phyloP scores from a whole-genome alignment of 2,329 filamentous ascomycete genomes.

The Nemania abortiva region DNA sequence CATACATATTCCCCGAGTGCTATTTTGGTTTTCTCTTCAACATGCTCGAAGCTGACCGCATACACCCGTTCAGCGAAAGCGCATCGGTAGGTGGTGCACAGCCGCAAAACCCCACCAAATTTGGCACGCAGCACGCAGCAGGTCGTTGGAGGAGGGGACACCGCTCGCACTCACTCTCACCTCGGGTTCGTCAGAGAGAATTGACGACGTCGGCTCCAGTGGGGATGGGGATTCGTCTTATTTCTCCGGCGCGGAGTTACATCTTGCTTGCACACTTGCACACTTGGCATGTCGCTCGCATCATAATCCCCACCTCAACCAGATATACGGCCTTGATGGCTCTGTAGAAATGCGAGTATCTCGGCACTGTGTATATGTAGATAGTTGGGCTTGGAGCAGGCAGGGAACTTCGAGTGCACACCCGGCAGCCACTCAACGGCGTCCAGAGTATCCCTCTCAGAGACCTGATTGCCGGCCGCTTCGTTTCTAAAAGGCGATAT shows the following conservation, averaged over 20 bases:
- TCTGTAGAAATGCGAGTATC: slow-evolving; percentile 18
- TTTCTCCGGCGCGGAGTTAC: slow-evolving; percentile 40
- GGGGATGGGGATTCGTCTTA: slow-evolving; percentile 20
- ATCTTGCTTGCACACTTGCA: slow-evolving; percentile 40
- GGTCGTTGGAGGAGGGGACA: slow-evolving; percentile 12
- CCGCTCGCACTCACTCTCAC: slow-evolving; percentile 26
- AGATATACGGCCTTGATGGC: slow-evolving; percentile 24
- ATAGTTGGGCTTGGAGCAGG: slow-evolving; percentile 18
- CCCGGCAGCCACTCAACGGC: slow-evolving; percentile 35
- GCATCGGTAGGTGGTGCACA: slow-evolving; percentile 26
- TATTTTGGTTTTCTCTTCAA: slow-evolving; percentile 31
- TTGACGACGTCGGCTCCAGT: slow-evolving; percentile 31
- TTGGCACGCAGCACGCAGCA: slow-evolving; percentile 29
- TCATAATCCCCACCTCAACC: slow-evolving; percentile 36
- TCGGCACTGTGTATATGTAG: slow-evolving; percentile 29
- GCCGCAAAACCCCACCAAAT: slow-evolving; percentile 38
- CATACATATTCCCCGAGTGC: slow-evolving; percentile 21
- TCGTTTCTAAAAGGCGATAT: slow-evolving; percentile 14
- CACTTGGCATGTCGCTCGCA: slow-evolving; percentile 32
- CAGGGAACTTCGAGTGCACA: slow-evolving; percentile 9
- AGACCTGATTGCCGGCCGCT: slow-evolving; percentile 1
- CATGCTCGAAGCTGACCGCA: slow-evolving; percentile 36
- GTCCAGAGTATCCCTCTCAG: neutral
- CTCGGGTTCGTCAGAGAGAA: slow-evolving; percentile 26
- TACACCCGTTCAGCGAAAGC: slow-evolving; percentile 18